phyloP scores from a whole-genome alignment of 2,329 filamentous ascomycete species.

The Penicillium nordicum region DNA sequence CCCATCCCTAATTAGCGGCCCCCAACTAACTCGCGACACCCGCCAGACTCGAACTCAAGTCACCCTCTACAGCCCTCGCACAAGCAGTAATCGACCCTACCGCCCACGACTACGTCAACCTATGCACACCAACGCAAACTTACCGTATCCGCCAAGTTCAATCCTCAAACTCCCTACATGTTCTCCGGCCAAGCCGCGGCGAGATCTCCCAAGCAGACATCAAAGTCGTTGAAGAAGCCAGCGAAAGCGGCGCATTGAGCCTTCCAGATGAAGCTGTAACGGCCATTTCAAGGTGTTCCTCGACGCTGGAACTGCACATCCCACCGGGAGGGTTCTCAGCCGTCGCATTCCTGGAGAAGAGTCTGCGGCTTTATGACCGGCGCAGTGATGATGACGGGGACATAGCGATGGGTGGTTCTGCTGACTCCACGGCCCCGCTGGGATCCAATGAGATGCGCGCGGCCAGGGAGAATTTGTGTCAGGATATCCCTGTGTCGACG shows the following conservation, averaged over 20 bases:
- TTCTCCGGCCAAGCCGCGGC: conserved; percentile 47
- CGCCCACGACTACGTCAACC: conserved; percentile 48
- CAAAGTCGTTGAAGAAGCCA: conserved; percentile 26
- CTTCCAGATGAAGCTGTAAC: conserved; percentile 35
- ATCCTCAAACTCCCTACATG: conserved; percentile 61
- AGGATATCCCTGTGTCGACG: conserved; percentile 52
- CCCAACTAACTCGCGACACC: neutral
- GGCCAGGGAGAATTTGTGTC: conserved; percentile 43
- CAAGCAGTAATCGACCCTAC: conserved; percentile 29
- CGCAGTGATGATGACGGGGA: conserved; percentile 19
- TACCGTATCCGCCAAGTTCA: conserved; percentile 63
- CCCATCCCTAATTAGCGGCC: neutral
- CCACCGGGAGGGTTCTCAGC: conserved; percentile 33
- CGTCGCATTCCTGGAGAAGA: conserved; percentile 27
- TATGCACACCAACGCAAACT: conserved; percentile 57
- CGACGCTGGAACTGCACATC: conserved; percentile 45
- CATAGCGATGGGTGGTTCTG: conserved; percentile 15
- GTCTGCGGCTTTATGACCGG: conserved; percentile 32
- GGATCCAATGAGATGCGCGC: conserved; percentile 25
- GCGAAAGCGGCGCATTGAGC: conserved; percentile 21
- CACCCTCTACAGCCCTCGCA: conserved; percentile 28
- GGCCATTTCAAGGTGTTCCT: conserved; percentile 45
- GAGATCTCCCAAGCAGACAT: conserved; percentile 27
- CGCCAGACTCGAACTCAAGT: conserved; percentile 46
- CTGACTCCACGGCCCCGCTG: conserved; percentile 25